Conservation (phyloP, 1,284 basidiomycete species). For the Ceraceosorus bombacis region DNA sequence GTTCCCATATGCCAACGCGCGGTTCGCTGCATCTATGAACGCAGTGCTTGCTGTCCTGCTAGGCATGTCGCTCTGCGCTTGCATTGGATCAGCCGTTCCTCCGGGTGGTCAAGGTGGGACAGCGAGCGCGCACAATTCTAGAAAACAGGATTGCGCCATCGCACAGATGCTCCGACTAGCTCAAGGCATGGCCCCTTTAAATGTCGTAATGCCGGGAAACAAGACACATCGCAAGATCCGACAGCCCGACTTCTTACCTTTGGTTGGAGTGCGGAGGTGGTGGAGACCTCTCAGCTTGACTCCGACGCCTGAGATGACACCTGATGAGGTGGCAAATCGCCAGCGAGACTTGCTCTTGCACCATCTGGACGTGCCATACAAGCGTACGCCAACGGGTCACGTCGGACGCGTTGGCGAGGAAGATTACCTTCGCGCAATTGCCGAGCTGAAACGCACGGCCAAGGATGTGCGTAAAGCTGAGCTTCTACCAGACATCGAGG, state of each 20-base stretch:
- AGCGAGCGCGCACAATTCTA: conserved; percentile 34
- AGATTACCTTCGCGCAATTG: conserved; percentile 7
- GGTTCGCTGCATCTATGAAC: conserved; percentile 40
- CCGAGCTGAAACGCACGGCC: conserved; percentile 5
- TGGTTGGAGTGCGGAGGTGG: conserved; percentile 33
- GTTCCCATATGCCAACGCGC: conserved; percentile 41
- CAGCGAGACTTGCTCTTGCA: background rate
- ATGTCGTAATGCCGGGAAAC: conserved; percentile 32
- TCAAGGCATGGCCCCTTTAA: conserved; percentile 43
- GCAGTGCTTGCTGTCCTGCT: conserved; percentile 34
- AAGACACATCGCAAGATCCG: conserved; percentile 24
- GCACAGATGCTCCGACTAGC: conserved; percentile 46
- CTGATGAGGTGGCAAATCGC: conserved; percentile 6
- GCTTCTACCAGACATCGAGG: conserved; percentile 5
- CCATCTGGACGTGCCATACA: conserved; percentile 1
- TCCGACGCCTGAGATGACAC: conserved; percentile 20
- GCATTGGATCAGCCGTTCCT: conserved; percentile 35
- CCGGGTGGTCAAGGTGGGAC: conserved; percentile 34
- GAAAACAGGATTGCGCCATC: conserved; percentile 45
- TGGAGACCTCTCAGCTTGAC: conserved; percentile 29
- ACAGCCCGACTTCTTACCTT: conserved; percentile 35
- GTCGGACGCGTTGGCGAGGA: conserved; percentile 7
- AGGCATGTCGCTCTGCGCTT: conserved; percentile 38
- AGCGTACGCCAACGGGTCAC: background rate
- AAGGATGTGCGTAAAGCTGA: conserved; percentile 12